Evolutionary conservation across 2,329 filamentous ascomycete species (phyloP), one percentile per base, ranked within the genome.

Genomic region (Shiraia bambusicola): DNA sequence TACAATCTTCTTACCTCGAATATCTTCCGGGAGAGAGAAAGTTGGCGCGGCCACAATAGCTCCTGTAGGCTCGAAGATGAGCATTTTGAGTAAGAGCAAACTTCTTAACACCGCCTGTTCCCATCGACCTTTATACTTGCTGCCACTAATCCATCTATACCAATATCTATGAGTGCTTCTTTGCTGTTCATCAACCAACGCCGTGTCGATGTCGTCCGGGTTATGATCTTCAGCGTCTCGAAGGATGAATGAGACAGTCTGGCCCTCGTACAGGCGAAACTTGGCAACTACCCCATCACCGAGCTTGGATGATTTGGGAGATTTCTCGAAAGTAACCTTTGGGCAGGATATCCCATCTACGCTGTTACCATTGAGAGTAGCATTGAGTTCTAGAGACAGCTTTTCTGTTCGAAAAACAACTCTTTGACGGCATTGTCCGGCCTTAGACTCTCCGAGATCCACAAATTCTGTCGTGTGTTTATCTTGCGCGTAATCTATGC

Each of bases 11-110:
- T 10, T 41, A 55, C 59, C 60, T 40, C 58, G 54, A 32, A 63
- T 56, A 36, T 84, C 83, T 62, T 90, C 86, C 0, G 86, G 86
- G 1, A 90, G 76, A 0, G 86, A 88, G 57, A 90, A 91, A 0
- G 86, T 90, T 0, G 87, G 86, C 1, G 86, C 79, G 1, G 86
- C 87, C 25, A 89, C 77, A 36, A 90, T 89, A 7, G 86, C 87
- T 2, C 87, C 86, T 0, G 86, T 90, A 0, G 86, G 86, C 58
- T 90, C 86, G 54, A 84, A 90, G 0, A 86, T 89, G 54, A 90
- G 74, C 68, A 90, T 75, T 66, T 90, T 90, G 31, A 90, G 68
- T 38, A 88, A 81, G 73, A 90, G 79, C 36, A 90, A 70, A 58
- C 85, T 88, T 40, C 86, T 76, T 17, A 76, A 75, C 5, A 90